Evolutionary conservation across 192 early-diverging fungal species (phyloP).

Genomic region (Coemansia sp.): DNA sequence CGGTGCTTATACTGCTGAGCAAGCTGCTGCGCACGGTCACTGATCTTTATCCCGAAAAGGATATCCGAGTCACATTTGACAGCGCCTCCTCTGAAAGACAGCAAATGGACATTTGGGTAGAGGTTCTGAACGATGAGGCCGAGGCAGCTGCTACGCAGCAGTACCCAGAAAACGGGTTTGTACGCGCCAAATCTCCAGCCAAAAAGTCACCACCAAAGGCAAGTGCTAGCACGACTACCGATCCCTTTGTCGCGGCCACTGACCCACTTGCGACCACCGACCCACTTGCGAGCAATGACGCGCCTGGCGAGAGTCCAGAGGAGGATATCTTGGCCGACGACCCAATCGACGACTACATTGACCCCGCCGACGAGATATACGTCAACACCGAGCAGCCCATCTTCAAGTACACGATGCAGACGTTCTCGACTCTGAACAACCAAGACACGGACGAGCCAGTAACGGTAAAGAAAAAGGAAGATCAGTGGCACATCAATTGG

Average conservation of each 20-base stretch:
- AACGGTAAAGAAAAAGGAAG: constrained; percentile 30
- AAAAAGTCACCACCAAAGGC: constrained; percentile 2
- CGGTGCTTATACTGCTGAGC: constrained; percentile 65
- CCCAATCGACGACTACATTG: constrained; percentile 17
- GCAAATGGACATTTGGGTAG: constrained; percentile 58
- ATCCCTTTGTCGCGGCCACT: constrained; percentile 17
- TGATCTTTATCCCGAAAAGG: constrained; percentile 60
- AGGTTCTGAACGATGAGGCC: constrained; percentile 54
- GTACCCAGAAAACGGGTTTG: constrained; percentile 34
- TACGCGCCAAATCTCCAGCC: not conserved
- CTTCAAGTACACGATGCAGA: constrained; percentile 40
- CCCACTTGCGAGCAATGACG: not conserved
- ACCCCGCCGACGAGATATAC: constrained; percentile 47
- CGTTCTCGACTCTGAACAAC: constrained; percentile 53
- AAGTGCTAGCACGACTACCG: not conserved
- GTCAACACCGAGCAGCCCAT: constrained; percentile 41
- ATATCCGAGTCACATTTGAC: constrained; percentile 64
- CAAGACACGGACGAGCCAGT: constrained; percentile 39
- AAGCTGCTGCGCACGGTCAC: constrained; percentile 65
- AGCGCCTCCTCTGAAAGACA: constrained; percentile 5
- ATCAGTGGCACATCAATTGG: constrained; percentile 48
- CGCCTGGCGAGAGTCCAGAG: not conserved
- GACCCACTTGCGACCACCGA: constrained; percentile 23
- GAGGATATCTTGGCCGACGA: constrained; percentile 8
- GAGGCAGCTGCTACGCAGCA: constrained; percentile 29